These are phyloP conservation scores for Aspergillus glaucus DNA, from an alignment of 2,329 filamentous ascomycete species.

Conservation along the genomic window DNA sequence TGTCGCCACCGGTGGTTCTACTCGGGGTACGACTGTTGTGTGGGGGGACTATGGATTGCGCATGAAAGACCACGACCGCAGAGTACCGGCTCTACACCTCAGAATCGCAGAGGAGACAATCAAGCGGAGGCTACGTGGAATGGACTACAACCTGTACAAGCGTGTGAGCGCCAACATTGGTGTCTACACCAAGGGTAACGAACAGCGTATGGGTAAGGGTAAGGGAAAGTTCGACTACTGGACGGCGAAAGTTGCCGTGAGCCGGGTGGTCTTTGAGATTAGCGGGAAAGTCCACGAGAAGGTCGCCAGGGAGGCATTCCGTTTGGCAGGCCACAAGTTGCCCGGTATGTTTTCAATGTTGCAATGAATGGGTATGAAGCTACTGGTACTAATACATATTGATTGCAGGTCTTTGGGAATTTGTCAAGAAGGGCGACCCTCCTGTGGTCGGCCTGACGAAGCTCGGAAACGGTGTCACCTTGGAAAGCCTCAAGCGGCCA, in stretches of 20 bases:
- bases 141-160: slow-evolving; percentile 90
- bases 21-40: slow-evolving; percentile 86
- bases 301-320: slow-evolving; percentile 86
- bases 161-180: slow-evolving; percentile 87
- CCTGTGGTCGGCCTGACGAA: slow-evolving; percentile 91
- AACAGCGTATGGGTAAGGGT: slow-evolving; percentile 98
- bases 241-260: slow-evolving; percentile 84
- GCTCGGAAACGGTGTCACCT: slow-evolving; percentile 69
- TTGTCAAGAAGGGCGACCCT: slow-evolving; percentile 85
- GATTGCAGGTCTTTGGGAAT: slow-evolving; percentile 61
- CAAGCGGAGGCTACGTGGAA: slow-evolving; percentile 75
- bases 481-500: slow-evolving; percentile 76
- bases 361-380: neutral
- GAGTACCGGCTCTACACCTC: slow-evolving; percentile 78
- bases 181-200: slow-evolving; percentile 92
- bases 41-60: slow-evolving; percentile 96
- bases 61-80: slow-evolving; percentile 86
- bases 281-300: slow-evolving; percentile 92
- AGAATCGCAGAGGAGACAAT: slow-evolving; percentile 93
- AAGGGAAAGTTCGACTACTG: slow-evolving; percentile 97
- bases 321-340: slow-evolving; percentile 88
- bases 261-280: slow-evolving; percentile 86
- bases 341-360: slow-evolving; percentile 57
- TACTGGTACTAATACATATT: slow-evolving; percentile 13
- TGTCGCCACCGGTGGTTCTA: slow-evolving; percentile 83